Evolutionary conservation across 2,329 filamentous ascomycete species (phyloP).

Genomic region (Colletotrichum gigasporum): DNA sequence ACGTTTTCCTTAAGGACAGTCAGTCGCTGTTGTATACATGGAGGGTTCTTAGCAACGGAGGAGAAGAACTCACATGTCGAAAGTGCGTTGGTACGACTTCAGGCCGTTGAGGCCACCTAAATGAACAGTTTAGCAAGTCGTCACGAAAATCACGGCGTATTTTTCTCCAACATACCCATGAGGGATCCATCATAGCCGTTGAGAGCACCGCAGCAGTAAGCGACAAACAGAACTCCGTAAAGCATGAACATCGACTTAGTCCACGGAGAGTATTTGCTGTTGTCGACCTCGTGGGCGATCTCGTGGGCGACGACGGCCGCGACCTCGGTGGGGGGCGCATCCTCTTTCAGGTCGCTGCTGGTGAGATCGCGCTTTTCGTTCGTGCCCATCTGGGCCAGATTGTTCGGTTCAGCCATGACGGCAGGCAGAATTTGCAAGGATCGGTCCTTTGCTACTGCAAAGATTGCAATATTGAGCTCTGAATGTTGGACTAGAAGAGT

Average conservation of each 20-base stretch:
- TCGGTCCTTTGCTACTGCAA: neutral
- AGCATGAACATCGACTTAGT: constrained; percentile 33
- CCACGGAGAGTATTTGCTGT: constrained; percentile 31
- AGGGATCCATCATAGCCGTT: constrained; percentile 27
- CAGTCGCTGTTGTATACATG: too few relatives aligned
- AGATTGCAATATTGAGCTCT: neutral
- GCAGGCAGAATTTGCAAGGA: neutral
- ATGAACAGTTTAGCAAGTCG: neutral
- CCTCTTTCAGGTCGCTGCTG: constrained; percentile 3
- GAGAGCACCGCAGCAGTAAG: constrained; percentile 31
- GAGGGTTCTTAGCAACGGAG: neutral
- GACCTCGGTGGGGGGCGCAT: constrained; percentile 4
- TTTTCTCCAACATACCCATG: neutral
- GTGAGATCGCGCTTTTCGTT: constrained; percentile 9
- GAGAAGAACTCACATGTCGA: constrained; percentile 2
- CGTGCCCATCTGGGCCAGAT: neutral
- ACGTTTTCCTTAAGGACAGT: constrained; percentile 28
- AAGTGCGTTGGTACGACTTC: constrained; percentile 35
- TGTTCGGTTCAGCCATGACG: constrained; percentile 12
- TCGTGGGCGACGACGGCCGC: constrained; percentile 21
- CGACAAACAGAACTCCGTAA: constrained; percentile 32
- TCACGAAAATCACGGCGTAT: neutral
- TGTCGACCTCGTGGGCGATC: constrained; percentile 29
- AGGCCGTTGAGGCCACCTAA: constrained; percentile 36
- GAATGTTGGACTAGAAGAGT: neutral